Base-by-base conservation (phyloP, 1,139 yeast species). In the Candida albicans region DNA sequence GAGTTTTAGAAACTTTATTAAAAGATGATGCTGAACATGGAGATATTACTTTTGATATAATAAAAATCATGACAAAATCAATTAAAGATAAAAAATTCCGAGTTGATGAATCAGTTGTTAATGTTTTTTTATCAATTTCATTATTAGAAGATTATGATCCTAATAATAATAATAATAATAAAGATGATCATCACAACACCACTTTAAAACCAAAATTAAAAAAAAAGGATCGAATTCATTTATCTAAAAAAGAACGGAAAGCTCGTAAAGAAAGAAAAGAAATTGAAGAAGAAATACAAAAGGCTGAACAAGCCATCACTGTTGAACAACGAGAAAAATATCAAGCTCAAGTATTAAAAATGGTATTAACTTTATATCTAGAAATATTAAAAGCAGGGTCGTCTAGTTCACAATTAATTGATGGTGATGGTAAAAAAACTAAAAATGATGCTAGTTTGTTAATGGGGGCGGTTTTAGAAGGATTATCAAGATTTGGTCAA, bases 391-490 rank as follows among this genome's bases (percentile, higher is more conserved):
- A 79, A 59, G 70, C 71, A n/a, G n/a, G n/a, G n/a, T n/a, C n/a
- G n/a, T n/a, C n/a, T 7, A 75, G 75, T 3, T 56, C 70, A 2
- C 58, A 58, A 18, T 49, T 59, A 1, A 42, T 52, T 7, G 57
- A 54, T 4, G 47, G 35, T 10, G 77, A 75, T 26, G n/a, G n/a
- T n/a, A n/a, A n/a, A n/a, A n/a, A n/a, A n/a, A n/a, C n/a, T n/a
- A 75, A 81, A 37, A 77, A 81, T 25, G 78, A 80, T 37, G 77
- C 79, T n/a, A 54, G 56, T 18, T 53, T 52, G 13, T 70, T 93
- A 44, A 82, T 89, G 74, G 96, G 95, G 8, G 77, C 93, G 0
- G 95, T 93, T 0, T 72, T 93, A 42, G 98, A 93, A 69, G 98
- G 98, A 6, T 68, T 93, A 46, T 87, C 97, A 2, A 82, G 81